These are phyloP conservation scores for Magnusiomyces ingens DNA, from an alignment of 1,139 yeast species.

Conservation along the genomic window DNA sequence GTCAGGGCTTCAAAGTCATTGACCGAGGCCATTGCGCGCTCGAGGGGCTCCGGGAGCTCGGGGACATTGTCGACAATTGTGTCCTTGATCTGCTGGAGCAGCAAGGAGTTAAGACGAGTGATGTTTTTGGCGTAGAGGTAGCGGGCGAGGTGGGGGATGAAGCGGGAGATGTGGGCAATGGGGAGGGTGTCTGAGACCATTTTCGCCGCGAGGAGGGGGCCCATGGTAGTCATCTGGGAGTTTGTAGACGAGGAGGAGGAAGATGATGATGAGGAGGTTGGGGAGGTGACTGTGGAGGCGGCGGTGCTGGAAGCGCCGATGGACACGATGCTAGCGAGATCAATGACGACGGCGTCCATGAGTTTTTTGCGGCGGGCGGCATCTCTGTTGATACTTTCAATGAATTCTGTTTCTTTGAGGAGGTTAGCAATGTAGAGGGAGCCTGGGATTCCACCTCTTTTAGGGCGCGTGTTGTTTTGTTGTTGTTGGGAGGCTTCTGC, in stretches of 20 bases:
- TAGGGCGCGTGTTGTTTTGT: background rate
- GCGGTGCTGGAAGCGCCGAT: background rate
- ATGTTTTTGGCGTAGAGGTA: conserved; percentile 1
- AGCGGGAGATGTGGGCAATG: background rate
- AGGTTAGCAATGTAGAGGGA: background rate
- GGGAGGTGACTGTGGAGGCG: background rate
- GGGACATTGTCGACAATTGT: background rate
- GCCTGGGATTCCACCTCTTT: background rate
- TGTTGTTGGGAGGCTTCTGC: background rate
- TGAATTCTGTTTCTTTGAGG: background rate
- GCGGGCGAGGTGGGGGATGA: conserved; percentile 3
- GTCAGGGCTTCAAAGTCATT: background rate
- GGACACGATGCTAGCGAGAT: conserved; percentile 2
- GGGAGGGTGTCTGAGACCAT: conserved; percentile 7
- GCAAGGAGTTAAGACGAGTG: background rate
- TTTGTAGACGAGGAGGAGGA: no score
- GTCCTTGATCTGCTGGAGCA: conserved; percentile 1
- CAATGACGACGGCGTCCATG: conserved; percentile 4
- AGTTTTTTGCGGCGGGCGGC: conserved; percentile 1
- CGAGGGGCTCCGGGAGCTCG: background rate
- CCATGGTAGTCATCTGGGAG: conserved; percentile 4
- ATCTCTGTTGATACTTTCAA: conserved; percentile 1
- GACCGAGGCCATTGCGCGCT: background rate
- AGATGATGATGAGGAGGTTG: background rate
- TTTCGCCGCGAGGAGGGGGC: conserved; percentile 4